A percentile compares a stretch with the other conserved stretches of the same genome.
Conservation (phyloP, 202 grass and related monocot species). For the Schoenoplectus tabernaemontani region DNA sequence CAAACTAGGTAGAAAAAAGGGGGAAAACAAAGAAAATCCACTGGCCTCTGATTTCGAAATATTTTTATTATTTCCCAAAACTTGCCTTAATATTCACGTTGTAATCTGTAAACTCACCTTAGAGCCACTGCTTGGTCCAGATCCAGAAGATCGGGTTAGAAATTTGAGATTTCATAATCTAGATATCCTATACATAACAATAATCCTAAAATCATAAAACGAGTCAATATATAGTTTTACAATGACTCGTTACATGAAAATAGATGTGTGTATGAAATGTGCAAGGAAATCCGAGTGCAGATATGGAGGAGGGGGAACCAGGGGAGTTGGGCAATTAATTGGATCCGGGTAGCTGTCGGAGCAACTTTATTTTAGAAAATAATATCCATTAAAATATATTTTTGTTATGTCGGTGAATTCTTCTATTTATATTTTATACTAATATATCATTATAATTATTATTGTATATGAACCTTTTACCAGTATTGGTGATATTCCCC, state of each 20-base stretch:
- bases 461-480: too few relatives aligned
- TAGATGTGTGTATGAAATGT: background rate
- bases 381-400: background rate
- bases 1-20: background rate
- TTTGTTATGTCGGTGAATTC: background rate
- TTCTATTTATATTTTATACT: too few relatives aligned
- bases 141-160: conserved; percentile 1
- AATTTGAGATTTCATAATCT: background rate
- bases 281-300: background rate
- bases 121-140: background rate
- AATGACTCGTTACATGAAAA: background rate
- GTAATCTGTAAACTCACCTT: background rate
- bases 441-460: too few relatives aligned
- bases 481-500: too few relatives aligned
- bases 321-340: background rate
- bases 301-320: background rate
- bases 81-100: background rate
- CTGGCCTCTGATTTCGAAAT: too few relatives aligned
- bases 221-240: background rate
- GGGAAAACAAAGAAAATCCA: too few relatives aligned
- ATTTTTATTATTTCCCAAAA: background rate
- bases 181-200: background rate
- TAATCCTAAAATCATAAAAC: background rate
- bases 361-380: background rate
- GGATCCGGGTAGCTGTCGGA: background rate